These are phyloP conservation scores for Chlorella sp. DNA, from an alignment of 139 green algal species.

Conservation along the genomic window DNA sequence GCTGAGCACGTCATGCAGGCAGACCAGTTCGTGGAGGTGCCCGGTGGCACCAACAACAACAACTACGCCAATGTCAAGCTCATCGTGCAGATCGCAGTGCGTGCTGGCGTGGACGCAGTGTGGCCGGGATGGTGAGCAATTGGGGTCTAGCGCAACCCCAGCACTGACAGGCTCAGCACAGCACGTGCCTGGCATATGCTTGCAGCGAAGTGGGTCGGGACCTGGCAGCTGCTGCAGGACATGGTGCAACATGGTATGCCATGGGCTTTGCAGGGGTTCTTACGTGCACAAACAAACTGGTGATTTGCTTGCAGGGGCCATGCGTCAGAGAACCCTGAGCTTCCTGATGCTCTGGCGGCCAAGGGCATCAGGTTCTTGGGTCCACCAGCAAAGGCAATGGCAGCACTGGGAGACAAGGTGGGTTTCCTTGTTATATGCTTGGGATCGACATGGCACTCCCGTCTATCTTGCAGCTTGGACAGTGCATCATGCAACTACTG, in stretches of 20 bases:
- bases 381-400: slow-evolving; percentile 76
- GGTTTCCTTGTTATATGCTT: too few species aligned
- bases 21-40: slow-evolving; percentile 96
- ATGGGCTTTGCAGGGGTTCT: not conserved
- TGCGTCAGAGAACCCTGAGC: slow-evolving; percentile 91
- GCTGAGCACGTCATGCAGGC: slow-evolving; percentile 95
- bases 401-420: slow-evolving; percentile 93
- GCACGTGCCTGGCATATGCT: not conserved
- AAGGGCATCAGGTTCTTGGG: slow-evolving; percentile 87
- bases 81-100: slow-evolving; percentile 46
- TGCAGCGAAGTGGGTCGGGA: not conserved
- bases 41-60: slow-evolving; percentile 95
- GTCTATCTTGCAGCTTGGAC: too few species aligned
- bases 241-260: not conserved
- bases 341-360: slow-evolving; percentile 68
- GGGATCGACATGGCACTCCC: too few species aligned
- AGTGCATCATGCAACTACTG: too few species aligned
- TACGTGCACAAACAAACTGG: too few species aligned
- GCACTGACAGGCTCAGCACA: not conserved
- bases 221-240: not conserved
- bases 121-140: slow-evolving; percentile 88
- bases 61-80: slow-evolving; percentile 95
- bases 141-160: not conserved
- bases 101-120: slow-evolving; percentile 87
- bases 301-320: slow-evolving; percentile 91